A percentile compares a stretch with the other conserved stretches of the same genome.
phyloP scores from a whole-genome alignment of 192 early-diverging fungal species.

The Spizellomyces sp. region DNA sequence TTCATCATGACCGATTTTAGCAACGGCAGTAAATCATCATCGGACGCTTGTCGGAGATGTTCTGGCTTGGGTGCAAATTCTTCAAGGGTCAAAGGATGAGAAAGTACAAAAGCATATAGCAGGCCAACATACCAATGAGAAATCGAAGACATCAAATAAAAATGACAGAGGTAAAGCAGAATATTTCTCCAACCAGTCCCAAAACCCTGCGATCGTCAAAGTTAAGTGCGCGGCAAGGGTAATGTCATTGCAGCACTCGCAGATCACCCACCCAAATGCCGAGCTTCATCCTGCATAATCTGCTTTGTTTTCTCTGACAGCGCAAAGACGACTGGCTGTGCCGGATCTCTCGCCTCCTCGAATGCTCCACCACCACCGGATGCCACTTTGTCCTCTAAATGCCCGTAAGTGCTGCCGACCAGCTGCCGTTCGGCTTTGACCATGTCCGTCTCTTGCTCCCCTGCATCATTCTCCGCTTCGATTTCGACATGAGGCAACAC shows the following conservation, averaged over 20 bases:
- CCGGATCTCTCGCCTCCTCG: not conserved
- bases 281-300: slow-evolving; percentile 42
- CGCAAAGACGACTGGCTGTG: not conserved
- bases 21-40: slow-evolving; percentile 34
- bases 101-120: no score
- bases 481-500: slow-evolving; percentile 15
- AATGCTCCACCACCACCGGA: not conserved
- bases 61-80: no score
- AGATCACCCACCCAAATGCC: slow-evolving; percentile 29
- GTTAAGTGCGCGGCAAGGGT: no score
- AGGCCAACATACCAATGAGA: slow-evolving; percentile 34
- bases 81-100: no score
- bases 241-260: no score
- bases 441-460: not conserved
- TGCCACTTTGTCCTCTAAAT: no score
- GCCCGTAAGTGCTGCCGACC: not conserved
- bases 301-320: slow-evolving; percentile 14
- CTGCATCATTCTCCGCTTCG: not conserved
- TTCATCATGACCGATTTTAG: slow-evolving; percentile 29
- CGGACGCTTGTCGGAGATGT: not conserved
- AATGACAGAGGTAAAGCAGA: slow-evolving; percentile 52
- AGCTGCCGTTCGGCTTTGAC: slow-evolving; percentile 17
- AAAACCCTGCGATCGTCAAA: slow-evolving; percentile 41
- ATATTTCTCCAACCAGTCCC: slow-evolving; percentile 70
- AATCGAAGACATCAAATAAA: slow-evolving; percentile 67